A percentile compares a stretch with the other conserved stretches of the same genome.
Conservation (phyloP, 179 eudicot species). For the Sideroxylon spinosum region DNA sequence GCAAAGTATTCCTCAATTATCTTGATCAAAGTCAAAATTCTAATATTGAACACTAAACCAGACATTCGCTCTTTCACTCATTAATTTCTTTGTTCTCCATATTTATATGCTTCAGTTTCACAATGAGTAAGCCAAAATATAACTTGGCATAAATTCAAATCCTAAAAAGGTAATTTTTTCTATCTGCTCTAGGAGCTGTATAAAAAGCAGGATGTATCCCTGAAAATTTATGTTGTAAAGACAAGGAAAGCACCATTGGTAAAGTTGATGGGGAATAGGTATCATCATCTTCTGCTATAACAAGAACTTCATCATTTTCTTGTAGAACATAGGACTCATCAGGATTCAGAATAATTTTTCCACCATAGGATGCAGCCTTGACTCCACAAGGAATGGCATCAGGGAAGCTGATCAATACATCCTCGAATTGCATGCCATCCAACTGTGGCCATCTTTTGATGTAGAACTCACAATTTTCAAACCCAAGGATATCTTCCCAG, state of each 20-base stretch:
- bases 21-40: constrained; percentile 9
- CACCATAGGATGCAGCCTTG: constrained; percentile 43
- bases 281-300: constrained; percentile 36
- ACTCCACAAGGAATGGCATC: constrained; percentile 66
- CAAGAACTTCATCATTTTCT: constrained; percentile 38
- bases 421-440: constrained; percentile 58
- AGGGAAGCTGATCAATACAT: constrained; percentile 52
- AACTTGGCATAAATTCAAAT: neutral
- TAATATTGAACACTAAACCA: neutral
- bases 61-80: neutral
- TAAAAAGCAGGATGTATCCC: constrained; percentile 4
- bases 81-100: constrained; percentile 2
- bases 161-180: constrained; percentile 3
- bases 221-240: constrained; percentile 3
- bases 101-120: neutral
- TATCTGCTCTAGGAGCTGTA: neutral
- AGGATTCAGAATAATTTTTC: constrained; percentile 55
- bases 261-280: constrained; percentile 43
- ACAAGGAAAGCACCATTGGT: constrained; percentile 42
- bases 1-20: neutral
- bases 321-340: constrained; percentile 51
- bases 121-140: neutral
- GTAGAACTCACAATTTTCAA: constrained; percentile 62
- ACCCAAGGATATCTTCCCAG: constrained; percentile 66
- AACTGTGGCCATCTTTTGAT: constrained; percentile 56